A percentile compares a stretch with the other conserved stretches of the same genome.
Conservation (phyloP, 352 stramenopile genomes). For the Phytopythium litorale region DNA sequence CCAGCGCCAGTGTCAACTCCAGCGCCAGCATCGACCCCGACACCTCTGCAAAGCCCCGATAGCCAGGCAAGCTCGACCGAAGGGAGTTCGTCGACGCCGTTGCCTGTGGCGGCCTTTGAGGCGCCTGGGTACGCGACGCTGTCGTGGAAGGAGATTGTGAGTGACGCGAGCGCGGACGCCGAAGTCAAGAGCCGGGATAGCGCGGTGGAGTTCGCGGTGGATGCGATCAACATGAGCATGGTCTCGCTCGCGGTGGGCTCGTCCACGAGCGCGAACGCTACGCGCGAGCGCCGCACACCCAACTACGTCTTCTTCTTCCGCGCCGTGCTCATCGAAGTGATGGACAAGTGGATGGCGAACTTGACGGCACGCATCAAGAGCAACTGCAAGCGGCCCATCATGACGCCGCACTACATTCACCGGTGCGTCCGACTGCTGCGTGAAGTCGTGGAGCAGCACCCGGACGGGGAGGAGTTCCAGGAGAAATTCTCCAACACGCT, state of each 20-base stretch:
- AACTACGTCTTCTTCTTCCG: constrained; percentile 88
- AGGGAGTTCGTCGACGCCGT: constrained; percentile 8
- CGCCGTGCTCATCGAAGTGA: constrained; percentile 76
- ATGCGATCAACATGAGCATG: constrained; percentile 84
- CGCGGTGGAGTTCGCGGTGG: constrained; percentile 66
- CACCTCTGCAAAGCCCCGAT: constrained; percentile 65
- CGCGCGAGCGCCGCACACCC: constrained; percentile 64
- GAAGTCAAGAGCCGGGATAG: constrained; percentile 63
- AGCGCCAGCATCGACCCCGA: constrained; percentile 33
- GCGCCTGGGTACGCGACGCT: constrained; percentile 49
- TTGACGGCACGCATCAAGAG: constrained; percentile 55
- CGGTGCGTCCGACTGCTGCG: constrained; percentile 81
- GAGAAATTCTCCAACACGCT: constrained; percentile 84
- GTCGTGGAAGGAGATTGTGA: constrained; percentile 67
- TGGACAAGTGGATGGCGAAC: constrained; percentile 89
- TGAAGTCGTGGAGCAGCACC: constrained; percentile 81
- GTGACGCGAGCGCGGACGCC: constrained; percentile 42
- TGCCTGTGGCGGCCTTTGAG: constrained; percentile 40
- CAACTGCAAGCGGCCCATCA: constrained; percentile 74
- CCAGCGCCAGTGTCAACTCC: constrained; percentile 18
- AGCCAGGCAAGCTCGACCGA: constrained; percentile 30
- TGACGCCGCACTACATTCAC: constrained; percentile 81
- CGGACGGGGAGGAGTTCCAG: constrained; percentile 79
- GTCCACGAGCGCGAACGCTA: constrained; percentile 67
- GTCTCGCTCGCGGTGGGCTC: constrained; percentile 54